Percentiles rank a stretch among this genome's conserved stretches.
These are phyloP conservation scores for Termitomyces sp. DNA, from an alignment of 768 basidiomycete genomes.

Conservation along the genomic window DNA sequence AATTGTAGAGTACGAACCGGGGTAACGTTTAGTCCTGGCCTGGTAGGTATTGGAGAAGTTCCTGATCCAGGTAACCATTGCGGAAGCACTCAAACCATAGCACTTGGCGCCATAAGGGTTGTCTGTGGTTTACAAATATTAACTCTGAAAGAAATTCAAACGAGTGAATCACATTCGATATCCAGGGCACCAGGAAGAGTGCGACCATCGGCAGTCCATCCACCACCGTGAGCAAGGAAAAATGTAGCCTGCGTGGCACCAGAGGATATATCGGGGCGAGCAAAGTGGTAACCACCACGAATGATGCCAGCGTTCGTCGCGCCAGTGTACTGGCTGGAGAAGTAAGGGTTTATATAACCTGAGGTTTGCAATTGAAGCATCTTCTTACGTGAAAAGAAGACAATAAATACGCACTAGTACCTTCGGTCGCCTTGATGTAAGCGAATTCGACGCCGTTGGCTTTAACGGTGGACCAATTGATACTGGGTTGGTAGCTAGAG, in stretches of 20 bases:
- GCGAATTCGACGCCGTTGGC: constrained; percentile 47
- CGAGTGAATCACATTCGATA: constrained; percentile 45
- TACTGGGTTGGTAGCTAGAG: constrained; percentile 38
- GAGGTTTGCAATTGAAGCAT: background rate
- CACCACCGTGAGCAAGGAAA: constrained; percentile 51
- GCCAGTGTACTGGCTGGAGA: constrained; percentile 47
- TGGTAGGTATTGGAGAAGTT: constrained; percentile 60
- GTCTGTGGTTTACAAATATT: constrained; percentile 25
- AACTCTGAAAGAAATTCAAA: background rate
- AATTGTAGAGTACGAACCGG: constrained; percentile 22
- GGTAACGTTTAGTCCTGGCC: constrained; percentile 37
- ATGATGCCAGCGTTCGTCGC: constrained; percentile 52
- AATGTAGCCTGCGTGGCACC: constrained; percentile 56
- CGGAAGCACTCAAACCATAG: constrained; percentile 44
- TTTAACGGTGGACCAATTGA: constrained; percentile 49
- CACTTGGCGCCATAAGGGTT: constrained; percentile 47
- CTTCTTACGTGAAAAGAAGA: background rate
- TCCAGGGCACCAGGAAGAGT: constrained; percentile 63
- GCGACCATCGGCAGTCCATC: constrained; percentile 17
- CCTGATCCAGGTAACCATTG: constrained; percentile 59
- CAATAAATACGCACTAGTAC: constrained; percentile 8
- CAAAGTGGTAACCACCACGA: constrained; percentile 38
- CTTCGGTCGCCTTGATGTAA: constrained; percentile 66
- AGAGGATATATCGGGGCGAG: constrained; percentile 44
- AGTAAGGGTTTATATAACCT: constrained; percentile 38